Percentiles rank a stretch among this genome's conserved stretches.
phyloP scores from a whole-genome alignment of 352 stramenopile genomes.

The Salisapilia sapeloensis region DNA sequence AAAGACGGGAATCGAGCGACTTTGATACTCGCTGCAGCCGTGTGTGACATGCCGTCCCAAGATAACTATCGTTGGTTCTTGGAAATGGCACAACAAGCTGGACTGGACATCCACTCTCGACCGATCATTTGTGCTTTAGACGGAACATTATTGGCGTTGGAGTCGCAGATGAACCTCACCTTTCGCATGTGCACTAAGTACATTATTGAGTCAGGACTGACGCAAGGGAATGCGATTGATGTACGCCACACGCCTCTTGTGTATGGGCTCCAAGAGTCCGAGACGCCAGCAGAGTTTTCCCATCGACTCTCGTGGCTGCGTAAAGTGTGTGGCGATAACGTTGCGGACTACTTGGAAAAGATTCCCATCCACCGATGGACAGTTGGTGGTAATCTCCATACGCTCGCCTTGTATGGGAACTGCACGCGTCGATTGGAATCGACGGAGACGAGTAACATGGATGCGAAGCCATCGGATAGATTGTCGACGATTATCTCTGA shows the following conservation, averaged over 20 bases:
- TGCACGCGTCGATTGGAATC: constrained; percentile 29
- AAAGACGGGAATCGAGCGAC: constrained; percentile 34
- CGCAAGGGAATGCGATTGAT: constrained; percentile 7
- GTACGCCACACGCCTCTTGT: constrained; percentile 26
- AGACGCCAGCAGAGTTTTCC: constrained; percentile 23
- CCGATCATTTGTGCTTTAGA: constrained; percentile 23
- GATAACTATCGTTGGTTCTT: constrained; percentile 45
- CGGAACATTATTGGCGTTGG: constrained; percentile 12
- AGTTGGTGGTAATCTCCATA: constrained; percentile 19
- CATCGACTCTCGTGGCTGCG: constrained; percentile 36
- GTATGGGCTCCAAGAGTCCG: constrained; percentile 24
- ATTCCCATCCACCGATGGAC: constrained; percentile 28
- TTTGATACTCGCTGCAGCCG: constrained; percentile 18
- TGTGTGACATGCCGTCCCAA: constrained; percentile 11
- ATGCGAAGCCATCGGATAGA: too few relatives aligned
- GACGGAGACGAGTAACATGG: too few relatives aligned
- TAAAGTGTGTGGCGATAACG: constrained; percentile 15
- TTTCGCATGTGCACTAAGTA: constrained; percentile 31
- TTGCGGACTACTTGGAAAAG: constrained; percentile 19
- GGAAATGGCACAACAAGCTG: constrained; percentile 13
- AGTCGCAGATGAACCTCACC: constrained; percentile 18
- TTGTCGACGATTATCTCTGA: too few relatives aligned
- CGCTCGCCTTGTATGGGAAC: constrained; percentile 25
- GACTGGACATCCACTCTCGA: constrained; percentile 19
- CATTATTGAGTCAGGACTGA: constrained; percentile 30